Conservation (phyloP, 106 monocot genomes). For the Allium fistulosum region DNA sequence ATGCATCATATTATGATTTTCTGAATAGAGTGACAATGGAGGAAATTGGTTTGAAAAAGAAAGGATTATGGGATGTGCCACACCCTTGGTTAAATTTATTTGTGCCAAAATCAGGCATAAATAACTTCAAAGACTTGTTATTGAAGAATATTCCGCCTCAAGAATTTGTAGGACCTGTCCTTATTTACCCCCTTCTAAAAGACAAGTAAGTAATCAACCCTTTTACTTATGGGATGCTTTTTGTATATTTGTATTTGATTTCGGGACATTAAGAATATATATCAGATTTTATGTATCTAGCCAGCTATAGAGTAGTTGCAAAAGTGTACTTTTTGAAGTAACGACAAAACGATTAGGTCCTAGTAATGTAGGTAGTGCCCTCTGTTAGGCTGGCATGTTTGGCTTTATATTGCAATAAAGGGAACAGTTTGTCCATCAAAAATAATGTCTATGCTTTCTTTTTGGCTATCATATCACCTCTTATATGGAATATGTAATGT, state of each 20-base stretch:
- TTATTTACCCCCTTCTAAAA: constrained; percentile 70
- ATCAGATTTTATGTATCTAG: too few relatives aligned
- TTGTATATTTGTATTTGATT: too few relatives aligned
- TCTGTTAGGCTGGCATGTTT: constrained; percentile 6
- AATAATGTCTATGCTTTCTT: too few relatives aligned
- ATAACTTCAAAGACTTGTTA: constrained; percentile 54
- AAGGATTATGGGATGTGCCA: constrained; percentile 74
- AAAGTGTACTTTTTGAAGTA: too few relatives aligned
- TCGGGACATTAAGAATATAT: too few relatives aligned
- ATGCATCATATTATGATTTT: constrained; percentile 78
- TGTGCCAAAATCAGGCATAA: constrained; percentile 50
- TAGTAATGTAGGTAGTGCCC: neutral
- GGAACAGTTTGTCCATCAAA: too few relatives aligned
- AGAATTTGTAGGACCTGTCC: constrained; percentile 51
- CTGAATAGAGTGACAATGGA: constrained; percentile 67
- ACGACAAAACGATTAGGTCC: too few relatives aligned
- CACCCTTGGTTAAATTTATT: constrained; percentile 91
- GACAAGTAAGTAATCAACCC: constrained; percentile 48
- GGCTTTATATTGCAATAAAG: constrained; percentile 6
- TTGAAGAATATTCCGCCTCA: constrained; percentile 37
- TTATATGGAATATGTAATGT: too few relatives aligned
- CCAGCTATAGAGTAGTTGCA: too few relatives aligned
- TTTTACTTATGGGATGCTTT: neutral
- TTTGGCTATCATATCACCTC: too few relatives aligned
- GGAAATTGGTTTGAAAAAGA: constrained; percentile 42